Conservation (phyloP, 2,329 filamentous ascomycete genomes). For the Fusarium sp. region DNA sequence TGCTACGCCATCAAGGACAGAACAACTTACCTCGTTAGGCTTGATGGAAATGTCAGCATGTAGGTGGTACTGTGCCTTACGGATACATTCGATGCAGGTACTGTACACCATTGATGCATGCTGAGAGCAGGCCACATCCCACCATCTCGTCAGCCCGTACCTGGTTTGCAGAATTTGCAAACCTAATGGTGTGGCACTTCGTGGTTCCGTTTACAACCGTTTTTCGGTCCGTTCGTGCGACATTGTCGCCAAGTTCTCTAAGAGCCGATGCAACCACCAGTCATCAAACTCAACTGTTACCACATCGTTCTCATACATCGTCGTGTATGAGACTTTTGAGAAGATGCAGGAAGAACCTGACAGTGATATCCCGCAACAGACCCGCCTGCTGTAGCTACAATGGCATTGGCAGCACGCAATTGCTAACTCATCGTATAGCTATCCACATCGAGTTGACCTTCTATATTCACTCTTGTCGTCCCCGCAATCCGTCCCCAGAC, state of each 20-base stretch:
- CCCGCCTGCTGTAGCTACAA: neutral
- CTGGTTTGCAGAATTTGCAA: slow-evolving; percentile 11
- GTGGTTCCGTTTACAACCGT: slow-evolving; percentile 19
- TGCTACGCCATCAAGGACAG: neutral
- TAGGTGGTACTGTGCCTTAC: slow-evolving; percentile 14
- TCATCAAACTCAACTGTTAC: slow-evolving; percentile 8
- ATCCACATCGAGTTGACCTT: neutral
- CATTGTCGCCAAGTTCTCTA: slow-evolving; percentile 3
- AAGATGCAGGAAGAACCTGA: neutral
- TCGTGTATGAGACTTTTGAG: neutral
- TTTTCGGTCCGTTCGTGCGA: slow-evolving; percentile 17
- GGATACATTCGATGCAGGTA: slow-evolving; percentile 21
- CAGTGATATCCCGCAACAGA: neutral
- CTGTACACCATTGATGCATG: slow-evolving; percentile 6
- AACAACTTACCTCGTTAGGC: neutral
- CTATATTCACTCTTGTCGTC: slow-evolving; percentile 6
- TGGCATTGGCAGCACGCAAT: neutral
- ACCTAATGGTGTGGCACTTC: slow-evolving; percentile 18
- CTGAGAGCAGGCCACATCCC: slow-evolving; percentile 3
- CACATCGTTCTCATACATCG: neutral
- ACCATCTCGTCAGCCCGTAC: slow-evolving; percentile 15
- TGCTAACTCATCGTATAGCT: neutral
- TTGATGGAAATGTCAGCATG: neutral
- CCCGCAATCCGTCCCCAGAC: slow-evolving; percentile 25
- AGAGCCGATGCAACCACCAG: slow-evolving; percentile 1